Evolutionary conservation across 345 rosid genomes (phyloP).

Genomic region (Turritis glabra): DNA sequence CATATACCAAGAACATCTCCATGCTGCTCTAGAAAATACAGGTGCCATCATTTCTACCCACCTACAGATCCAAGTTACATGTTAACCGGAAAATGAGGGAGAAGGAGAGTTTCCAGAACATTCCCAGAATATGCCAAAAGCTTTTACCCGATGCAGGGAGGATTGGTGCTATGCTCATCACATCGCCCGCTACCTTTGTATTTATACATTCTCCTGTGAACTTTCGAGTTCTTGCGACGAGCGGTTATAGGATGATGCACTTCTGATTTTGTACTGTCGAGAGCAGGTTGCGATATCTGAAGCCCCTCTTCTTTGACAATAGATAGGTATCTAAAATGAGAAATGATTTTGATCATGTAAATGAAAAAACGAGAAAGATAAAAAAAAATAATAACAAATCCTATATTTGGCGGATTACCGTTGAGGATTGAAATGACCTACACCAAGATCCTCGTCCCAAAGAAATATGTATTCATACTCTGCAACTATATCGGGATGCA

Average conservation of each 20-base stretch:
- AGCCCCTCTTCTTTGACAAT: conserved; percentile 75
- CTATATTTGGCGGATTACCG: conserved; percentile 39
- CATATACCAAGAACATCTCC: conserved; percentile 95
- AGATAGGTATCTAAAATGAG: conserved; percentile 55
- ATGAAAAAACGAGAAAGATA: not conserved
- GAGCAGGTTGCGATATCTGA: conserved; percentile 94
- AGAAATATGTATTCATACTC: conserved; percentile 82
- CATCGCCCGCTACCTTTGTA: conserved; percentile 75
- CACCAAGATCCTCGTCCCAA: conserved; percentile 98
- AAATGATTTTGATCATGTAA: conserved; percentile 1
- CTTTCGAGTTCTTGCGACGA: conserved; percentile 50
- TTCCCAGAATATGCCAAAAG: not conserved
- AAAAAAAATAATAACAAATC: not conserved
- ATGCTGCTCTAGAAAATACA: conserved; percentile 85
- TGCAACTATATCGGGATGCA: conserved; percentile 84
- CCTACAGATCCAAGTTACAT: conserved; percentile 43
- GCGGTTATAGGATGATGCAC: conserved; percentile 78
- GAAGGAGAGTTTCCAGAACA: not conserved
- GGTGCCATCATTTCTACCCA: conserved; percentile 99
- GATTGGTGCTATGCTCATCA: conserved; percentile 65
- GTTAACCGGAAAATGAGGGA: not conserved
- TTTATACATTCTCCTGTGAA: conserved; percentile 85
- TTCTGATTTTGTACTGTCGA: conserved; percentile 72
- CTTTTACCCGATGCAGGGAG: conserved; percentile 86
- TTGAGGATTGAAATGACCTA: conserved; percentile 67